A percentile compares a stretch with the other conserved stretches of the same genome.
Evolutionary conservation across 495 filamentous ascomycete genomes (phyloP).

Genomic region (Neurospora cerealis): DNA sequence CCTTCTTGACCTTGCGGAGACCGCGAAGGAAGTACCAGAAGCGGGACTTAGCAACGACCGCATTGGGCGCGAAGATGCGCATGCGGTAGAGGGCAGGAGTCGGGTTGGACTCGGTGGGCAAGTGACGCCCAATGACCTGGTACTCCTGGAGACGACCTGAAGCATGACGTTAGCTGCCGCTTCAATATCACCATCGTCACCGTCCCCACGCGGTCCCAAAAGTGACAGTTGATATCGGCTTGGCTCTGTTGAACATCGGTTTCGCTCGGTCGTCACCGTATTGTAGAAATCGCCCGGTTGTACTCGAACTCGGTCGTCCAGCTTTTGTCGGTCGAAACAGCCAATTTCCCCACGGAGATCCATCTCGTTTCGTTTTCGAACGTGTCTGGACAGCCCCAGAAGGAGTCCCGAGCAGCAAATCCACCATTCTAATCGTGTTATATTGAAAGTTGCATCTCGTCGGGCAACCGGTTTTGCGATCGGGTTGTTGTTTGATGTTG

Average conservation of each 20-base stretch:
- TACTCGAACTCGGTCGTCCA: neutral
- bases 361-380: neutral
- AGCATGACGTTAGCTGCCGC: slow-evolving; percentile 9
- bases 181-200: neutral
- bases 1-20: slow-evolving; percentile 99
- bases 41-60: slow-evolving; percentile 94
- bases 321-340: neutral
- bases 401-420: neutral
- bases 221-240: neutral
- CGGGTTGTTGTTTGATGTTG: neutral
- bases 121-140: slow-evolving; percentile 98
- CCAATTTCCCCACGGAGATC: neutral
- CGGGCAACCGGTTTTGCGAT: neutral
- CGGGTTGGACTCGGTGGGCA: slow-evolving; percentile 91
- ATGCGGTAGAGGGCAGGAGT: slow-evolving; percentile 98
- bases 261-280: neutral
- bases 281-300: neutral
- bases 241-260: neutral
- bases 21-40: slow-evolving; percentile 99
- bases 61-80: slow-evolving; percentile 98
- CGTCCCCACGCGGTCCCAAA: neutral
- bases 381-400: neutral
- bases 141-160: slow-evolving; percentile 98
- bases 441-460: neutral
- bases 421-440: neutral